These are phyloP conservation scores for Talaromyces amestolkiae DNA, from an alignment of 2,329 filamentous ascomycete genomes.

Conservation along the genomic window DNA sequence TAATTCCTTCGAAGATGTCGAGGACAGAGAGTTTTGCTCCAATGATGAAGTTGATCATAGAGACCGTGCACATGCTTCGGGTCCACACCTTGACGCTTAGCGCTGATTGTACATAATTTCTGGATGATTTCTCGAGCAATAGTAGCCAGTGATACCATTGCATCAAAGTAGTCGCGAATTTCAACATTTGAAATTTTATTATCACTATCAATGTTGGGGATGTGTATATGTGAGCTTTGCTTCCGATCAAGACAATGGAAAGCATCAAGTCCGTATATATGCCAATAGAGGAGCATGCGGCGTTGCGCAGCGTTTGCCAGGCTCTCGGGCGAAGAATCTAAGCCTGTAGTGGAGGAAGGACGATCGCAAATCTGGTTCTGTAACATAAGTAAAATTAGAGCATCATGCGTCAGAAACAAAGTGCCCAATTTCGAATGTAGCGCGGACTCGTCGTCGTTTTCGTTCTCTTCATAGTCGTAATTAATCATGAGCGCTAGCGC, in stretches of 20 bases:
- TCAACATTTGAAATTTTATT: background rate
- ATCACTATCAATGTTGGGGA: background rate
- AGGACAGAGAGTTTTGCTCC: background rate
- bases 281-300: background rate
- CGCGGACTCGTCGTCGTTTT: background rate
- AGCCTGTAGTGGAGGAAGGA: background rate
- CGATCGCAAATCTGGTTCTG: background rate
- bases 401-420: background rate
- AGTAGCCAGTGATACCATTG: background rate
- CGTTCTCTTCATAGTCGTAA: background rate
- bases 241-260: constrained; percentile 6
- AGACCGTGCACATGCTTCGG: background rate
- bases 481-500: constrained; percentile 1
- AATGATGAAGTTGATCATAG: background rate
- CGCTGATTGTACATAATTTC: background rate
- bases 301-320: background rate
- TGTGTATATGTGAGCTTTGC: background rate
- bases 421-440: background rate
- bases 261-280: constrained; percentile 7
- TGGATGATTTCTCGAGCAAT: background rate
- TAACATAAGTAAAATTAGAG: background rate
- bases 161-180: background rate
- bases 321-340: background rate
- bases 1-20: background rate
- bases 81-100: background rate